A percentile compares a stretch with the other conserved stretches of the same genome.
Conservation (phyloP, 768 basidiomycete genomes). For the Naganishia friedmannii region DNA sequence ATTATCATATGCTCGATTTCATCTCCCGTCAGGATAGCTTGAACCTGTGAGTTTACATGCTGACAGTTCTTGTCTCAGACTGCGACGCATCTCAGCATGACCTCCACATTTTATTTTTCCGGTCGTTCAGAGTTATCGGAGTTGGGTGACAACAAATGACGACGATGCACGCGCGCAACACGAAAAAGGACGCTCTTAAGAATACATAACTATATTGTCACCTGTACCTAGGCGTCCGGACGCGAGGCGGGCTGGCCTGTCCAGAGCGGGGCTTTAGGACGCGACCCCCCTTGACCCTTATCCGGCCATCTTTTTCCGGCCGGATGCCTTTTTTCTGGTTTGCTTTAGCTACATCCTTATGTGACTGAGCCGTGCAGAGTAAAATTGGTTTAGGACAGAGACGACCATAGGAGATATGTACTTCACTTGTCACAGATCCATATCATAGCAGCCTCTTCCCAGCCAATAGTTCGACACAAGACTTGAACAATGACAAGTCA, state of each 20-base stretch:
- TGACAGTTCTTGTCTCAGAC: too few species aligned
- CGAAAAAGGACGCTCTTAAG: too few species aligned
- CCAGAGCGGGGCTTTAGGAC: neutral
- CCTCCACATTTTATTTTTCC: too few species aligned
- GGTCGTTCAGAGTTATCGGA: too few species aligned
- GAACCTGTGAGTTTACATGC: too few species aligned
- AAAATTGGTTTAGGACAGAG: neutral
- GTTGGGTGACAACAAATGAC: too few species aligned
- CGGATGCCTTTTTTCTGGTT: neutral
- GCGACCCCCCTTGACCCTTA: neutral
- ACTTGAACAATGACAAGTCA: neutral
- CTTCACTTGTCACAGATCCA: neutral
- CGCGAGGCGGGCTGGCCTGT: neutral
- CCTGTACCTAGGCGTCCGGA: neutral
- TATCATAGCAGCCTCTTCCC: neutral
- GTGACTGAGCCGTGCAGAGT: neutral
- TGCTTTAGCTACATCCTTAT: neutral
- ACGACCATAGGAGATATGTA: neutral
- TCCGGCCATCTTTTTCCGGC: neutral
- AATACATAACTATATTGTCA: neutral
- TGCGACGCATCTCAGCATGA: too few species aligned
- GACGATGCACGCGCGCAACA: too few species aligned
- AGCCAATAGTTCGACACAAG: too few species aligned
- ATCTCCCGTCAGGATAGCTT: too few species aligned
- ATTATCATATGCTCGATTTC: too few species aligned